Percentiles rank a stretch among this genome's conserved stretches.
Conservation (phyloP, 768 basidiomycete genomes). For the Tremella fuciformis region DNA sequence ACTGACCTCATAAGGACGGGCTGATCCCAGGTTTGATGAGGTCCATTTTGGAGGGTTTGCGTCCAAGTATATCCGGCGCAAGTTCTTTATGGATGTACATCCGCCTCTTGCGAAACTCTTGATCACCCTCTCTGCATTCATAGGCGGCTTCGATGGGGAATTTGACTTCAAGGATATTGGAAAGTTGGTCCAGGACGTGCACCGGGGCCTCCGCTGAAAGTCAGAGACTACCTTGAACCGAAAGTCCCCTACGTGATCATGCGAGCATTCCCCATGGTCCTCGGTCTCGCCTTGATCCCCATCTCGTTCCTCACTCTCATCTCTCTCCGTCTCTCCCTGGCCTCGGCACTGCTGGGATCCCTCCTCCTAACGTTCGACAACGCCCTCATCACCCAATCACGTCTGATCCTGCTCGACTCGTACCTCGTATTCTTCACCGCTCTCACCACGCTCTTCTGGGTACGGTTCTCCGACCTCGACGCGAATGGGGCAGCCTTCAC, state of each 20-base stretch:
- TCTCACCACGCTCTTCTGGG: constrained; percentile 79
- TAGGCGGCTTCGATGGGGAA: constrained; percentile 83
- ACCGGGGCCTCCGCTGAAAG: constrained; percentile 7
- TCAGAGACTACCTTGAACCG: constrained; percentile 66
- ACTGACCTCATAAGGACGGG: constrained; percentile 20
- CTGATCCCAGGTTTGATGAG: constrained; percentile 76
- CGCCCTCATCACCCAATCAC: constrained; percentile 88
- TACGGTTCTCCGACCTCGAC: constrained; percentile 87
- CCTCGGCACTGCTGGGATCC: constrained; percentile 84
- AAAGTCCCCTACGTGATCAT: constrained; percentile 92
- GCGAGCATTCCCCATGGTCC: constrained; percentile 87
- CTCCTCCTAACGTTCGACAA: constrained; percentile 96
- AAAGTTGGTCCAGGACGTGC: constrained; percentile 61
- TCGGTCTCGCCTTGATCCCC: constrained; percentile 87
- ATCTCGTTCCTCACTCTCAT: constrained; percentile 90
- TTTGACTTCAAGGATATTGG: constrained; percentile 98
- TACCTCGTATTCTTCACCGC: constrained; percentile 98
- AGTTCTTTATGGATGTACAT: constrained; percentile 77
- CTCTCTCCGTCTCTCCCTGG: constrained; percentile 83
- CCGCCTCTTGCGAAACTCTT: constrained; percentile 94
- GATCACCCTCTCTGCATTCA: constrained; percentile 82
- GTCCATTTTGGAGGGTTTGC: constrained; percentile 99
- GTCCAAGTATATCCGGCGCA: constrained; percentile 82
- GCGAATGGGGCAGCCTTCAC: constrained; percentile 63
- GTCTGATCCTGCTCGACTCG: constrained; percentile 94